Evolutionary conservation across 2,329 filamentous ascomycete species (phyloP), one percentile per base, ranked within the genome.

Genomic region (Ophiocordyceps australis): DNA sequence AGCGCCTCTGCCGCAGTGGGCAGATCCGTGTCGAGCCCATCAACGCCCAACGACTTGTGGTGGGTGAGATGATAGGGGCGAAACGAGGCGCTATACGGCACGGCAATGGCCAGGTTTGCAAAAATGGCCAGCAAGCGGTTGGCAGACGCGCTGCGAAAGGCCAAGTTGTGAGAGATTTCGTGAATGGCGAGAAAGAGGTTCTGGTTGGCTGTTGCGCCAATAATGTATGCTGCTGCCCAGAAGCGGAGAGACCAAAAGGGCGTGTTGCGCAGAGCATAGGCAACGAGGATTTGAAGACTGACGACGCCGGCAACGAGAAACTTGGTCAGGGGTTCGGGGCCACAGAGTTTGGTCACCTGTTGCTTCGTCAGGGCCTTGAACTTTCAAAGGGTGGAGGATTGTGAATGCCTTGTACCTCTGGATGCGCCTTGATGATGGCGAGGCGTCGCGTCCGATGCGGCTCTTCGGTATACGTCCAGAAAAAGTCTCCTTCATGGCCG

Each of bases 391-490:
- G 31, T 25, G 24, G 25, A 7, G 20, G 35, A 47, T 13, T 57
- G 22, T 5, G 7, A 17, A 19, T 11, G 16, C 10, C 19, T 13
- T 26, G 21, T 17, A 86, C 83, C 66, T 98, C 86, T 24, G 89
- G 89, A 48, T 98, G 86, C 28, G 86, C 85, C 59, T 94, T 95
- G 55, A 98, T 95, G 42, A 98, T 98, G 33, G 83, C 82, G 40
- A 86, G 70, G 30, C 89, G 70, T 39, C 89, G 65, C 17, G 86
- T 89, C 38, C 83, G 72, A 54, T 98, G 89, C 33, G 89, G 89
- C 55, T 98, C 89, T 51, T 98, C 89, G 8, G 89, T 94, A 48
- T 98, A 95, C 21, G 89, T 93, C 89, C 91, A 95, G 58, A 92
- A 93, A 63, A 95, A 95, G 49, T 64, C 50, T 27, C 50, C 43